Conservation (phyloP, 176 grass and related monocot genomes). For the Microstegium vimineum region DNA sequence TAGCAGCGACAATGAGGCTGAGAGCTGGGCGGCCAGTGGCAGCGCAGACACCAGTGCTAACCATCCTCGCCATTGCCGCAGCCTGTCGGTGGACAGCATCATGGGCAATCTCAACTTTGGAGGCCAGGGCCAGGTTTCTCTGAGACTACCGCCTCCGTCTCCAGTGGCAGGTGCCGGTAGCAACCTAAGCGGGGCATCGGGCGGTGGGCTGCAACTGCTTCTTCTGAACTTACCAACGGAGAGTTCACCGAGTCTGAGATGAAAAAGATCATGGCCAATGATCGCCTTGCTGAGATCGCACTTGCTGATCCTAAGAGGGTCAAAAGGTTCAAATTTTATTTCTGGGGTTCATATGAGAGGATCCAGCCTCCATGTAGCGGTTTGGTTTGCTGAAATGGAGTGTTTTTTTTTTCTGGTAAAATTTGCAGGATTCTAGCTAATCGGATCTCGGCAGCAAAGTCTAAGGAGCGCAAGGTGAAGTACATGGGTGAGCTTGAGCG, state of each 20-base stretch:
- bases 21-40: slow-evolving; percentile 32
- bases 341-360: background rate
- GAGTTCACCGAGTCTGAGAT: slow-evolving; percentile 66
- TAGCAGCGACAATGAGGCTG: slow-evolving; percentile 66
- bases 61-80: slow-evolving; percentile 58
- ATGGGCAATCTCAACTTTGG: slow-evolving; percentile 47
- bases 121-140: slow-evolving; percentile 29
- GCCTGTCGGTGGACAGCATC: slow-evolving; percentile 67
- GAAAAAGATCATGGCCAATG: slow-evolving; percentile 74
- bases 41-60: background rate
- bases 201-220: slow-evolving; percentile 22
- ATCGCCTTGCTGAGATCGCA: slow-evolving; percentile 57
- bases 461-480: slow-evolving; percentile 83
- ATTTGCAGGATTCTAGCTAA: slow-evolving; percentile 74
- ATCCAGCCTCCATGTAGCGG: background rate
- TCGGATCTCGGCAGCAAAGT: slow-evolving; percentile 62
- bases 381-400: background rate
- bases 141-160: slow-evolving; percentile 26
- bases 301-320: slow-evolving; percentile 76
- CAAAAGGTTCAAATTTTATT: slow-evolving; percentile 58
- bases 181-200: slow-evolving; percentile 29
- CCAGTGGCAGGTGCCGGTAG: background rate
- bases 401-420: background rate
- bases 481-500: slow-evolving; percentile 73
- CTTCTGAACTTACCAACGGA: slow-evolving; percentile 35